Base-by-base conservation (phyloP, 2,329 filamentous ascomycete genomes). In the Clarireedia monteithiana region DNA sequence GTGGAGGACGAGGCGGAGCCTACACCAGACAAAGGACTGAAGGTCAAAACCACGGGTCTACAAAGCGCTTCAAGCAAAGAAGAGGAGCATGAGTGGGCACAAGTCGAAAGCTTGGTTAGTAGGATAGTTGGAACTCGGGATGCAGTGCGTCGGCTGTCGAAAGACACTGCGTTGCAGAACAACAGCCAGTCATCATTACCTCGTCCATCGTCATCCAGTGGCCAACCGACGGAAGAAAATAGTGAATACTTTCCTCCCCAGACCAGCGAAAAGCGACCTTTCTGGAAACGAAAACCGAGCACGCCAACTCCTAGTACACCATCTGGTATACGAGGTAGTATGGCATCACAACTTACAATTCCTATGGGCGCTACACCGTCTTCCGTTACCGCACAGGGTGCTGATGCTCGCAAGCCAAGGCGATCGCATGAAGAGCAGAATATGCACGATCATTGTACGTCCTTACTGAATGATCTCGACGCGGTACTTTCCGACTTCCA, bases 221-320 rank as follows among this genome's bases (percentile, higher is more conserved):
- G 55, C 54, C 72, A 74, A 2, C 69, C 70, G 14, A 64, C 72
- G 2, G 67, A 74, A 2, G 78, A 81, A 23, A 80, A 80, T 15
- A 69, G 42, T 2, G 81, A 80, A 38, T 75, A 81, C 56, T 85
- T 84, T 63, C 83, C 82, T 51, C 46, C 49, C 7, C 62, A 49
- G 26, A n/a, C 38, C 3, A 50, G 34, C n/a, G 84, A 90, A 53
- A 89, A 78, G 68, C 81, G 83, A 58, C 77, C 89, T 0, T 97
- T 99, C 67, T 99, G 94, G 94, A 95, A 91, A 70, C 84, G 92
- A 48, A 96, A 95, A 72, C 91, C 84, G 64, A 74, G 75, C 17
- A 57, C 66, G 17, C 64, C 68, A 30, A 48, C 57, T 27, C 30
- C 54, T 14, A 26, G 17, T 14, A 65, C 65, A 34, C 62, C 66